Evolutionary conservation across 1,284 basidiomycete species (phyloP).

Genomic region (Moesziomyces parantarcticus): DNA sequence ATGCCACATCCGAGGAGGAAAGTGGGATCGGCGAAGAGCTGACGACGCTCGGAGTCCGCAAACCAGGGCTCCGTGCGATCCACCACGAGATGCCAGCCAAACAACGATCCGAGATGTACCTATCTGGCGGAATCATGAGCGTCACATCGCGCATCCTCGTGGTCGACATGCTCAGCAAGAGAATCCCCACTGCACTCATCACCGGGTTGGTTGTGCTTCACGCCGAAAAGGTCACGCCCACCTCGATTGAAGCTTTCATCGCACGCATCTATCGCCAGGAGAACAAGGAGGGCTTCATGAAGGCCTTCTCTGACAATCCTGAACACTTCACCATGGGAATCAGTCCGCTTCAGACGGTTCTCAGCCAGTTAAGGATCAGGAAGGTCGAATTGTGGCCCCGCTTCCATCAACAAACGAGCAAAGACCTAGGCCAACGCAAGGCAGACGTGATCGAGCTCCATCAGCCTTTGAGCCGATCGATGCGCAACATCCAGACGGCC

Average conservation of each 20-base stretch:
- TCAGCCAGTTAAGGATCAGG: conserved; percentile 89
- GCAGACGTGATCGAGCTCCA: conserved; percentile 94
- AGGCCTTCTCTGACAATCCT: conserved; percentile 96
- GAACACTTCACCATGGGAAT: conserved; percentile 92
- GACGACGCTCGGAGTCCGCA: conserved; percentile 87
- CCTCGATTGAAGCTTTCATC: conserved; percentile 64
- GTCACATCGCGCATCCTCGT: conserved; percentile 94
- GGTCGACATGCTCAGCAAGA: conserved; percentile 89
- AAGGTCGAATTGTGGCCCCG: conserved; percentile 87
- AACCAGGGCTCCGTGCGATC: conserved; percentile 84
- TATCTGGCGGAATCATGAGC: conserved; percentile 76
- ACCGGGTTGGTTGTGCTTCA: conserved; percentile 94
- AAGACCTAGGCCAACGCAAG: conserved; percentile 68
- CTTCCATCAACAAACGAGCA: conserved; percentile 74
- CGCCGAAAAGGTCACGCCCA: conserved; percentile 86
- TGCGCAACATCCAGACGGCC: conserved; percentile 90
- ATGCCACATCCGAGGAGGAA: conserved; percentile 87
- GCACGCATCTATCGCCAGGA: conserved; percentile 60
- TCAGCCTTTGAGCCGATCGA: conserved; percentile 83
- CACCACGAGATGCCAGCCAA: conserved; percentile 84
- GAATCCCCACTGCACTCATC: conserved; percentile 84
- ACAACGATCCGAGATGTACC: conserved; percentile 74
- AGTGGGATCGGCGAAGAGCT: conserved; percentile 90
- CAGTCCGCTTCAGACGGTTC: conserved; percentile 88
- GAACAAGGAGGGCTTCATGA: conserved; percentile 80